A percentile compares a stretch with the other conserved stretches of the same genome.
These are phyloP conservation scores for Cutaneotrichosporon arboriforme DNA, from an alignment of 1,284 basidiomycete genomes.

Conservation along the genomic window DNA sequence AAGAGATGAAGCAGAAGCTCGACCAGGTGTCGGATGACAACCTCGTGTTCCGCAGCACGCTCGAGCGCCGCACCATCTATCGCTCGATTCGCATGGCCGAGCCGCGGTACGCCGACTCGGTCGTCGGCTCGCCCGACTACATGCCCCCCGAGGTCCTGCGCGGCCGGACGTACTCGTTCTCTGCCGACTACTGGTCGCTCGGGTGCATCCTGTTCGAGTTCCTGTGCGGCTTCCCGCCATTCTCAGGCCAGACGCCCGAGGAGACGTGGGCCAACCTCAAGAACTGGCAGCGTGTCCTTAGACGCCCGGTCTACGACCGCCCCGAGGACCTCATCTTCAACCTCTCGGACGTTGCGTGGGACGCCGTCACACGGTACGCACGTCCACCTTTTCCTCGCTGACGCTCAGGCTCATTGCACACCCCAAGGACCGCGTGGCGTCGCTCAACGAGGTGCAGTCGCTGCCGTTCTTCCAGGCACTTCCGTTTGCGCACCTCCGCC, in stretches of 20 bases:
- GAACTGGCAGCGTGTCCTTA: constrained; percentile 90
- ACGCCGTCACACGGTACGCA: constrained; percentile 76
- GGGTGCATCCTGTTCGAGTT: constrained; percentile 99
- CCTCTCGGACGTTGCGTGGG: constrained; percentile 88
- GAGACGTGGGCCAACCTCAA: constrained; percentile 99
- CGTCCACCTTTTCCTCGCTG: neutral
- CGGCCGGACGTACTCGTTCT: constrained; percentile 88
- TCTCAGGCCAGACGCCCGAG: constrained; percentile 89
- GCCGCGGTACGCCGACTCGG: constrained; percentile 91
- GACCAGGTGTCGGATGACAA: constrained; percentile 95
- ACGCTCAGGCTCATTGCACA: constrained; percentile 63
- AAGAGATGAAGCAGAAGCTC: constrained; percentile 89
- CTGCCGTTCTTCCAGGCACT: constrained; percentile 81
- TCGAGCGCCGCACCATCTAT: constrained; percentile 93
- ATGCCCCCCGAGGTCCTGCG: constrained; percentile 74
- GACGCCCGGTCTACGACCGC: constrained; percentile 89
- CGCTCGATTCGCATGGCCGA: constrained; percentile 86
- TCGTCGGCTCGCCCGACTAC: constrained; percentile 97
- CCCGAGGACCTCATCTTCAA: constrained; percentile 98
- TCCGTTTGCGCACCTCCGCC: constrained; percentile 72
- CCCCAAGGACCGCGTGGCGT: constrained; percentile 70
- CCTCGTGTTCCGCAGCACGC: constrained; percentile 82
- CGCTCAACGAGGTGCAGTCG: constrained; percentile 64
- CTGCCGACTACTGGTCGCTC: constrained; percentile 97
- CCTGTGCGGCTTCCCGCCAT: constrained; percentile 91